These are phyloP conservation scores for Kalmusia sp. DNA, from an alignment of 2,329 filamentous ascomycete genomes.

Conservation along the genomic window DNA sequence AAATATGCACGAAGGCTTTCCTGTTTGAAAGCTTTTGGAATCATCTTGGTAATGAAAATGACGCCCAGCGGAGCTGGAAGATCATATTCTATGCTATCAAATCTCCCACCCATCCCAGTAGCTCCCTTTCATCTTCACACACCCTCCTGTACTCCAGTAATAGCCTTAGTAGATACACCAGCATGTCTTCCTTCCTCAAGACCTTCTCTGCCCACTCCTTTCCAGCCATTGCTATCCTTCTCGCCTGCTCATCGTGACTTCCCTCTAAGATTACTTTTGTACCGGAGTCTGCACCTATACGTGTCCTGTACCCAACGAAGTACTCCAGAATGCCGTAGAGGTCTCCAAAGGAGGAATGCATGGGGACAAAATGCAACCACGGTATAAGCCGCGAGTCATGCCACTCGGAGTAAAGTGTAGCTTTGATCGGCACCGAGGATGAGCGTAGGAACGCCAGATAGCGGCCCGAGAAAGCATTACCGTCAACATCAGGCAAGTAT, in stretches of 20 bases:
- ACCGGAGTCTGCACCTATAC: not conserved
- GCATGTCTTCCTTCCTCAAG: constrained; percentile 75
- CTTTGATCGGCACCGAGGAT: constrained; percentile 73
- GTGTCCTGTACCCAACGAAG: constrained; percentile 58
- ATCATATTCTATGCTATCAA: too few relatives aligned
- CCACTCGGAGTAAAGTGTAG: constrained; percentile 81
- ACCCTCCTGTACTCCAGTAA: constrained; percentile 54
- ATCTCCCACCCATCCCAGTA: constrained; percentile 47
- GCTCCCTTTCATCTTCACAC: constrained; percentile 51
- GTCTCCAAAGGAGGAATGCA: constrained; percentile 76
- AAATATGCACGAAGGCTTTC: too few relatives aligned
- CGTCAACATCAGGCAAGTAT: constrained; percentile 79
- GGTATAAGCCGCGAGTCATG: constrained; percentile 72
- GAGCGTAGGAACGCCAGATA: constrained; percentile 65
- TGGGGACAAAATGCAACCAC: constrained; percentile 85
- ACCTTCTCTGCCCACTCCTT: constrained; percentile 74
- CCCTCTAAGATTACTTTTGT: constrained; percentile 11
- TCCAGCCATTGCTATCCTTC: constrained; percentile 70
- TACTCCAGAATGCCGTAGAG: constrained; percentile 77
- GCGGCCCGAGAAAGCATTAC: constrained; percentile 57
- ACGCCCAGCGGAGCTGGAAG: too few relatives aligned
- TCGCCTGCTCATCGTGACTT: constrained; percentile 62
- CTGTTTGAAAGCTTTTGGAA: too few relatives aligned
- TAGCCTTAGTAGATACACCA: constrained; percentile 71
- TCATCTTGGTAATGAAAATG: too few relatives aligned